Percentiles rank a stretch among this genome's conserved stretches.
Conservation (phyloP, 495 filamentous ascomycete species). For the Xylaria curta region DNA sequence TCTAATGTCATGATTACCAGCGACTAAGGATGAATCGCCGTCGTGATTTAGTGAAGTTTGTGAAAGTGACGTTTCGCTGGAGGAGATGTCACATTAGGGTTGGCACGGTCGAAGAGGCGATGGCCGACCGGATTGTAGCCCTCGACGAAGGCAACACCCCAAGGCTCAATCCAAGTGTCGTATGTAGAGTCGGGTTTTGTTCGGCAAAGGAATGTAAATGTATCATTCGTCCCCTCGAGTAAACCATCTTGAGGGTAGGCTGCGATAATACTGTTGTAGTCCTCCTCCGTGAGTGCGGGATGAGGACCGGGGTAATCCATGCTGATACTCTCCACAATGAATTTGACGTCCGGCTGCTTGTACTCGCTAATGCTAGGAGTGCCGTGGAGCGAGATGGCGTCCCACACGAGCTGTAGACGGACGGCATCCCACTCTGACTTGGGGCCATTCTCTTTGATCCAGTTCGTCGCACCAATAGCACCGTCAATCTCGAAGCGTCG, state of each 20-base stretch:
- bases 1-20: neutral
- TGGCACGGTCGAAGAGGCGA: conserved; percentile 14
- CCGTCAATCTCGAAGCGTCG: too few relatives aligned
- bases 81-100: conserved; percentile 1
- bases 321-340: too few relatives aligned
- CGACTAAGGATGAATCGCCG: neutral
- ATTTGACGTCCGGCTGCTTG: too few relatives aligned
- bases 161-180: conserved; percentile 16
- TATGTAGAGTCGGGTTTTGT: neutral
- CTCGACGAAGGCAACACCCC: conserved; percentile 17
- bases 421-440: too few relatives aligned
- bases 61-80: neutral
- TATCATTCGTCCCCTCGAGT: neutral
- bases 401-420: too few relatives aligned
- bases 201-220: neutral
- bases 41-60: neutral
- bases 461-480: too few relatives aligned
- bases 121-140: conserved; percentile 18
- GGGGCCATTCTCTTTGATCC: too few relatives aligned
- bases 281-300: too few relatives aligned
- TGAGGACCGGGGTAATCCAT: too few relatives aligned
- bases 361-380: too few relatives aligned
- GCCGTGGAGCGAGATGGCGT: too few relatives aligned
- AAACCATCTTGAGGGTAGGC: conserved; percentile 37
- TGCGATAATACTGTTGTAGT: conserved; percentile 28